Percentiles rank a stretch among this genome's conserved stretches.
Evolutionary conservation across 768 basidiomycete genomes (phyloP).

Genomic region (Strobilomyces confusus): DNA sequence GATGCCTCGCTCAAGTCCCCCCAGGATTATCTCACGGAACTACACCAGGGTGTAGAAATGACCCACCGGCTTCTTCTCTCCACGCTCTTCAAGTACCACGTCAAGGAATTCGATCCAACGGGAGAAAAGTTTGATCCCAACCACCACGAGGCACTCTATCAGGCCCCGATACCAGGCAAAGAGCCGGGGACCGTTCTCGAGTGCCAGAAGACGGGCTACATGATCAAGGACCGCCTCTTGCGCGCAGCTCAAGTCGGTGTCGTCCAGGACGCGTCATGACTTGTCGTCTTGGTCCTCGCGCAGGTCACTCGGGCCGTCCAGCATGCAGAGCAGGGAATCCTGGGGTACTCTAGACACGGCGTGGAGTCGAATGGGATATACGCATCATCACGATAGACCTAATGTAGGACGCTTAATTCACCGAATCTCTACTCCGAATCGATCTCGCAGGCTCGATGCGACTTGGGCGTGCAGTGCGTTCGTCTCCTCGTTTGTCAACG

Average conservation of each 20-base stretch:
- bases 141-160: slow-evolving; percentile 91
- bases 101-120: slow-evolving; percentile 87
- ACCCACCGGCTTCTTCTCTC: slow-evolving; percentile 88
- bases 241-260: slow-evolving; percentile 97
- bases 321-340: slow-evolving; percentile 6
- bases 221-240: slow-evolving; percentile 89
- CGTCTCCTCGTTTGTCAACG: slow-evolving; percentile 84
- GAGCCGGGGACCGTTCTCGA: slow-evolving; percentile 88
- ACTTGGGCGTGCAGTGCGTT: slow-evolving; percentile 74
- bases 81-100: slow-evolving; percentile 87
- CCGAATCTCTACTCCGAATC: slow-evolving; percentile 84
- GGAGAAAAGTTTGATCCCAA: slow-evolving; percentile 96
- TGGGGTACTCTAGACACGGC: slow-evolving; percentile 28
- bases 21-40: slow-evolving; percentile 57
- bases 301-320: neutral
- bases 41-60: slow-evolving; percentile 86
- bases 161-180: slow-evolving; percentile 86
- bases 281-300: neutral
- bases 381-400: slow-evolving; percentile 33
- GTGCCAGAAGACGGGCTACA: slow-evolving; percentile 88
- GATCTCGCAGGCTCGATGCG: slow-evolving; percentile 48
- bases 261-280: slow-evolving; percentile 59
- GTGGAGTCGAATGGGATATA: slow-evolving; percentile 19
- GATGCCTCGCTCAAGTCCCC: slow-evolving; percentile 46
- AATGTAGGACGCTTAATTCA: slow-evolving; percentile 47